Evolutionary conservation across 2,329 filamentous ascomycete species (phyloP).

Genomic region (Trichophaea hybrida): DNA sequence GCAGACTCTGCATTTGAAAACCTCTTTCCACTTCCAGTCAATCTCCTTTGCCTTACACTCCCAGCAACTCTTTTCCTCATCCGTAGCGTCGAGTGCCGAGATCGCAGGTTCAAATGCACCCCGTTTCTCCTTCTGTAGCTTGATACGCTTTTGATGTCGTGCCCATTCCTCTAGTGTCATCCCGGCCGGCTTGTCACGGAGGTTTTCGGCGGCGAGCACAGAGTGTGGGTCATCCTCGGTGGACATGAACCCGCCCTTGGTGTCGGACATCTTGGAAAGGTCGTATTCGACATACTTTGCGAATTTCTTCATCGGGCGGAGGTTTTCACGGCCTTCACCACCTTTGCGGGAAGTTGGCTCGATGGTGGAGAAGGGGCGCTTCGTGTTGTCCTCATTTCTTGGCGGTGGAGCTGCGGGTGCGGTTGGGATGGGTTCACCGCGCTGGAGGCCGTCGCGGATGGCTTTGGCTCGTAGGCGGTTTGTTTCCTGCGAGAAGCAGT

Average conservation of each 20-base stretch:
- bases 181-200: conserved; percentile 59
- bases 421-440: conserved; percentile 21
- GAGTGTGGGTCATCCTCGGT: conserved; percentile 78
- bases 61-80: conserved; percentile 57
- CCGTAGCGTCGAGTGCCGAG: conserved; percentile 50
- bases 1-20: conserved; percentile 64
- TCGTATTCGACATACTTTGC: conserved; percentile 95
- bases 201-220: conserved; percentile 42
- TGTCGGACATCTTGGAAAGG: conserved; percentile 95
- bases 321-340: conserved; percentile 30
- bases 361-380: conserved; percentile 28
- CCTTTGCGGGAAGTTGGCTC: conserved; percentile 34
- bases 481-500: conserved; percentile 49
- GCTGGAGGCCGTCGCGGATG: conserved; percentile 39
- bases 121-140: conserved; percentile 55
- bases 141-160: conserved; percentile 50
- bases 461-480: conserved; percentile 81
- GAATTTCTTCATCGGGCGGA: conserved; percentile 74
- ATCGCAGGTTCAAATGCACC: conserved; percentile 82
- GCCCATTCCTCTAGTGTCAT: conserved; percentile 94
- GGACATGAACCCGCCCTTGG: conserved; percentile 89
- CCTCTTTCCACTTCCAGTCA: conserved; percentile 87
- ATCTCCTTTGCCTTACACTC: conserved; percentile 79
- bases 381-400: conserved; percentile 10
- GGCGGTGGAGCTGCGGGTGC: conserved; percentile 5